Evolutionary conservation across 2,329 filamentous ascomycete genomes (phyloP), one percentile per base, ranked within the genome.

Genomic region (Diaporthe amygdali): DNA sequence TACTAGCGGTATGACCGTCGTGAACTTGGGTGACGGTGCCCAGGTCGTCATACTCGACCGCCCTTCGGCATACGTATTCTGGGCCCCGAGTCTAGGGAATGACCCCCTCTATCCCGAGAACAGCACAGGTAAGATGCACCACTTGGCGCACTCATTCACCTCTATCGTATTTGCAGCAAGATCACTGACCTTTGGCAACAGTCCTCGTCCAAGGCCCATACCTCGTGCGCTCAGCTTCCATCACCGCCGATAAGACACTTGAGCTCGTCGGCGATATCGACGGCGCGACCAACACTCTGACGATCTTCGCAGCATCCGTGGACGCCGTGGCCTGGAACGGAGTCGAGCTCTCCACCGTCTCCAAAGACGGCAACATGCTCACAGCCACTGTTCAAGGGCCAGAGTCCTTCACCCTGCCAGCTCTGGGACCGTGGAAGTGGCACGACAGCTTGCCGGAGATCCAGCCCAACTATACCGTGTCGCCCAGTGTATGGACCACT

Each of bases 51-150:
- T 91, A 1, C 79, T 90, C 17, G 88, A 91, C 73, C 82, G 88
- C 14, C 78, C 82, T 1, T 79, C 85, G 0, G 89, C 89, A 0
- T 90, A 90, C 75, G 79, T 82, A 0, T 89, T 90, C 76, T 91
- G 88, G 84, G 86, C 85, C 0, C 86, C 89, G 3, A 80, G 84
- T 1, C 79, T 88, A 9, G 84, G 82, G 0, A 82, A 81, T 6
- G 77, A 89, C 71, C 87, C 87, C 0, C 77, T 82, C 27, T 82
- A 84, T 0, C 79, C 80, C 0, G 82, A 81, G 2, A 80, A 85
- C 34, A 79, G 85, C 51, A 87, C 86, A 25, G 79, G 85, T 87
- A 72, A 70, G 79, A 72, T 5, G 2, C 25, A 2, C 4, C 4
- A n/a, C 5, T 20, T 22, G 7, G 9, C 9, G 17, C 34, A 47